Evolutionary conservation across 805 yeast genomes (phyloP).

Genomic region (Diddensiella transvaalensis): DNA sequence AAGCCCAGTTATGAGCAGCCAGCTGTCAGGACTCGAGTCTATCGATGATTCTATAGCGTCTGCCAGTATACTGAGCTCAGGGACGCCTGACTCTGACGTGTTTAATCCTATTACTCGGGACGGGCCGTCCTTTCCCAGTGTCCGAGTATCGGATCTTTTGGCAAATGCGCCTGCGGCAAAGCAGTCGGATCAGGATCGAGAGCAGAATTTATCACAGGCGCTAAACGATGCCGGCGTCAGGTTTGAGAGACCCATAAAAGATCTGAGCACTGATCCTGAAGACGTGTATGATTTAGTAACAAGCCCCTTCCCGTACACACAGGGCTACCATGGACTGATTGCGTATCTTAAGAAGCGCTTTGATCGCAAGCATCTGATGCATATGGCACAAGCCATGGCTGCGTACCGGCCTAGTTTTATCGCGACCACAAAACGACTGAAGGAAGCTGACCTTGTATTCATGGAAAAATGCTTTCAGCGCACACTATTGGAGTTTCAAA

Average conservation of each 20-base stretch:
- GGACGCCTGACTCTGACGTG: neutral
- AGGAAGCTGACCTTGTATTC: constrained; percentile 65
- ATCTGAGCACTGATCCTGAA: constrained; percentile 18
- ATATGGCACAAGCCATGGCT: constrained; percentile 43
- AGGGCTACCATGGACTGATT: constrained; percentile 58
- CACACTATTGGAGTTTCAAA: constrained; percentile 54
- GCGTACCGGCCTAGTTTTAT: constrained; percentile 66
- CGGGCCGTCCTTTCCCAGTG: neutral
- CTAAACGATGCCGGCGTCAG: neutral
- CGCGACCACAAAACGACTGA: constrained; percentile 67
- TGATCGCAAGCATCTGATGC: constrained; percentile 34
- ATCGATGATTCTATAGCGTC: neutral
- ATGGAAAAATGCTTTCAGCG: constrained; percentile 58
- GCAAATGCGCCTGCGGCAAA: neutral
- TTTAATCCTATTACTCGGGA: neutral
- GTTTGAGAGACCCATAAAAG: neutral
- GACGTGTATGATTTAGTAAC: constrained; percentile 67
- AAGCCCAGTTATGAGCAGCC: neutral
- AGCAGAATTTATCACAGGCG: neutral
- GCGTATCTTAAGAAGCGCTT: constrained; percentile 52
- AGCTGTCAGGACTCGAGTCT: neutral
- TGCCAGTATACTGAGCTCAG: constrained; percentile 1
- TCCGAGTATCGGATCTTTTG: neutral
- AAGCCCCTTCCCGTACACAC: constrained; percentile 58
- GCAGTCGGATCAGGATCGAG: neutral